A percentile compares a stretch with the other conserved stretches of the same genome.
Evolutionary conservation across 106 monocot species (phyloP).

Genomic region (Allium cepa): DNA sequence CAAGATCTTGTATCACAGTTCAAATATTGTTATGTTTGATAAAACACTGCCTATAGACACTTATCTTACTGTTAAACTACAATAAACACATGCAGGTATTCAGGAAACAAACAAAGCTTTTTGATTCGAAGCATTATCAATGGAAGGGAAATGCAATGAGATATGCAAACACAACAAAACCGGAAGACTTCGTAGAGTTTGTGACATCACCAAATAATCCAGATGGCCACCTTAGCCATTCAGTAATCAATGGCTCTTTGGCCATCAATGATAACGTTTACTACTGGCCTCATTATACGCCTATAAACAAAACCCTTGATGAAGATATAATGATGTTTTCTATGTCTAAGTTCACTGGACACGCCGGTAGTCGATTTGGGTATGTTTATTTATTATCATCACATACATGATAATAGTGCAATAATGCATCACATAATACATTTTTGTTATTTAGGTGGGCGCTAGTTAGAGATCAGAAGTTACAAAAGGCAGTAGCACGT

Average conservation of each 20-base stretch:
- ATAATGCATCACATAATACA: too few relatives aligned
- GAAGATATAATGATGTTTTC: constrained; percentile 77
- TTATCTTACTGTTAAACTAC: too few relatives aligned
- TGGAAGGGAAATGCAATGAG: constrained; percentile 46
- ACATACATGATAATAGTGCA: too few relatives aligned
- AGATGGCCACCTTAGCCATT: constrained; percentile 18
- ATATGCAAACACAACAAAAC: constrained; percentile 18
- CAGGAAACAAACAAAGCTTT: constrained; percentile 34
- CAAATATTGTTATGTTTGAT: too few relatives aligned
- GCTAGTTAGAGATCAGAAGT: constrained; percentile 39
- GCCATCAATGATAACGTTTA: constrained; percentile 65
- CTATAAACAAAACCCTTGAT: constrained; percentile 47
- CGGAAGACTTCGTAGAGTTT: too few relatives aligned
- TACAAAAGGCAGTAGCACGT: constrained; percentile 17
- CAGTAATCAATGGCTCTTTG: constrained; percentile 39
- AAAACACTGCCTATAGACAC: too few relatives aligned
- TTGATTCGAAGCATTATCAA: constrained; percentile 27
- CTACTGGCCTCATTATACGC: constrained; percentile 77
- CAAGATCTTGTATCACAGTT: too few relatives aligned
- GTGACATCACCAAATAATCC: constrained; percentile 87
- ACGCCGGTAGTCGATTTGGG: background rate
- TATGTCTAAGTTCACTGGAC: constrained; percentile 5
- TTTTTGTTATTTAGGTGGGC: constrained; percentile 42
- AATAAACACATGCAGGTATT: constrained; percentile 22
- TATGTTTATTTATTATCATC: background rate